Base-by-base conservation (phyloP, 2,329 filamentous ascomycete genomes). In the Hypoxylon sp. region DNA sequence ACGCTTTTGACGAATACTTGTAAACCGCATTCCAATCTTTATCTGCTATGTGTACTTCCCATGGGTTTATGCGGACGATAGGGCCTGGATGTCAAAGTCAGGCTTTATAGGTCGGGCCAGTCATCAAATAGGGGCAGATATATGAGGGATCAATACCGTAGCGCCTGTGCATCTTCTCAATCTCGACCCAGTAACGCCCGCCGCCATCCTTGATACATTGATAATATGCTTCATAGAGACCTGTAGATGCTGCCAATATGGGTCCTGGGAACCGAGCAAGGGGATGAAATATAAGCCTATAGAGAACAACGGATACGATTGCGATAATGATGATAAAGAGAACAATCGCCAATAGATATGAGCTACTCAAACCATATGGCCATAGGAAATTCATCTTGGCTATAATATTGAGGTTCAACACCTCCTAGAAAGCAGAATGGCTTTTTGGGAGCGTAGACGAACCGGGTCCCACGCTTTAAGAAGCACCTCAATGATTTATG, bases 131-230 rank as follows among this genome's bases (percentile, higher is more conserved):
- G 9, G 22, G 33, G 24, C 6, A 39, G n/a, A 24, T 47, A 44
- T 11, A 10, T 22, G 37, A 44, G 13, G 8, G 9, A 10, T 24
- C 1, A 39, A 14, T 73, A 74, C 71, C 73, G 31, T 74, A 75
- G 26, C 39, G 66, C 14, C 48, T 39, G 37, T 75, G 73, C 72
- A 73, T 74, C 67, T 68, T 64, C 60, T 73, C 64, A 13, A 73
- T 73, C 57, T 73, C 71, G 4, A 67, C 66, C 73, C 73, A 73
- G 35, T 73, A 74, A 37, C 72, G 54, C 6, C 73, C 73, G 1
- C 72, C 71, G n/a, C 73, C 71, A 63, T 75, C 72, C 46, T 73
- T 71, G 33, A 74, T 52, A 24, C 72, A 74, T 19, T 75, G 57
- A 19, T 70, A 73, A 48, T 73, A 74, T 1, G 67, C 61, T 44